Evolutionary conservation across 2,329 filamentous ascomycete genomes (phyloP).

Genomic region (Exophiala calicioides): DNA sequence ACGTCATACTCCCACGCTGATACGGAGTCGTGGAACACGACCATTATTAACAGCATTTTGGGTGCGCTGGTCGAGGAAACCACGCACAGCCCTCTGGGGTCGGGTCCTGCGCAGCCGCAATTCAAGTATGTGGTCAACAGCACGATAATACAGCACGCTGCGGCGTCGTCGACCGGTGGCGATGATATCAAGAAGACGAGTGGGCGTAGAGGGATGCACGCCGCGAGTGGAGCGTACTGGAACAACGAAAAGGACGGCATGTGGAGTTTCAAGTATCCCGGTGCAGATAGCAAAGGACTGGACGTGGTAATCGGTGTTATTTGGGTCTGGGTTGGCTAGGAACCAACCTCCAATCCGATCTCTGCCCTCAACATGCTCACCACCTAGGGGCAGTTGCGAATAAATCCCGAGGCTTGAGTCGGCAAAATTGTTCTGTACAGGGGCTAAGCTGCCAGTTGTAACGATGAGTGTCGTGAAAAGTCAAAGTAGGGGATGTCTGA

Average conservation of each 20-base stretch:
- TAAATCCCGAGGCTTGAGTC: no score
- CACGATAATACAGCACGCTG: constrained; percentile 90
- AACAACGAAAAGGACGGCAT: constrained; percentile 55
- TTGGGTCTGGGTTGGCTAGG: constrained; percentile 42
- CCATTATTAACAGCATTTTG: constrained; percentile 73
- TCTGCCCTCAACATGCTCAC: no score
- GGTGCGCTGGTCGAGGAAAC: constrained; percentile 46
- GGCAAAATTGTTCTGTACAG: no score
- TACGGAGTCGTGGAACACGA: constrained; percentile 85
- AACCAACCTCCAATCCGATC: neutral
- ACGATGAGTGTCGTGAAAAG: no score
- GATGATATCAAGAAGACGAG: constrained; percentile 59
- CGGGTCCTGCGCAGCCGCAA: constrained; percentile 50
- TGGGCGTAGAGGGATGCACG: constrained; percentile 72
- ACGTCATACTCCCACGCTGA: constrained; percentile 84
- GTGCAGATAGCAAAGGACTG: constrained; percentile 48
- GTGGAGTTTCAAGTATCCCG: constrained; percentile 55
- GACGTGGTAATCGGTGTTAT: constrained; percentile 53
- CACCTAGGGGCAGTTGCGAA: no score
- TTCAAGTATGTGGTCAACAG: constrained; percentile 98
- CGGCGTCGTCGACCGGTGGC: constrained; percentile 55
- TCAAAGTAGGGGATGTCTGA: no score
- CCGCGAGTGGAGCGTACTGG: constrained; percentile 53
- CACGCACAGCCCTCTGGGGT: constrained; percentile 38
- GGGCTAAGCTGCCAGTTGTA: no score